Base-by-base conservation (phyloP, 2,329 filamentous ascomycete genomes). In the Fusarium protoensiforme region DNA sequence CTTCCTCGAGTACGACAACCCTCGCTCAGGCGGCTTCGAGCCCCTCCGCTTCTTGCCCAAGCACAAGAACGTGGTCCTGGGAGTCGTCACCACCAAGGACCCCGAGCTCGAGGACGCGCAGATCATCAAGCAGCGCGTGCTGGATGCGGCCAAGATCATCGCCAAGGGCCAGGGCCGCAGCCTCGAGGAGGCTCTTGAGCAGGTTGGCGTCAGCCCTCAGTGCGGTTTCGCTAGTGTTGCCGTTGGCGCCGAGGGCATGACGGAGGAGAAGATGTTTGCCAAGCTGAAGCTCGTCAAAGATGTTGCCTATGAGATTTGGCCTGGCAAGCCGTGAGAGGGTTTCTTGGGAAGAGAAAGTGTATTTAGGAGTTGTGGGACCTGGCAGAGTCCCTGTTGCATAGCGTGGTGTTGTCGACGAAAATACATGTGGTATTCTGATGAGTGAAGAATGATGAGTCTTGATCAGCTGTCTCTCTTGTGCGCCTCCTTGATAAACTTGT, bases 171-270 rank as follows among this genome's bases (percentile, higher is more conserved):
- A 88, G 53, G 88, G 88, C 3, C 85, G 91, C 78, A 87, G 84
- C 8, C 84, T 87, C n/a, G 87, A 92, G 75, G 87, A 93, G 77
- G 91, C 90, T 2, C 83, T 94, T 61, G 84, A 90, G 78, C 87
- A 90, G 72, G 84, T 94, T 29, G 90, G 91, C 51, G 89, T 93
- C 31, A 92, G 90, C 78, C 91, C 92, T 4, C 91, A 93, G 83
- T 92, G 91, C 78, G 91, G 91, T 1, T 92, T 92, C 79, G 92
- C 92, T 5, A 93, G 90, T 75, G 91, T 93, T 76, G 87, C 90
- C 18, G 86, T 91, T 71, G 92, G 91, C 8, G 82, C 82, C 1
- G 93, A 94, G 78, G 86, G 88, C 39, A 87, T 94, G 76, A 89
- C 88, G 2, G 87, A 88, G 77, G 87, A 92, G 38, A 92, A 91